phyloP scores from a whole-genome alignment of 495 filamentous ascomycete genomes.

The Hyaloscypha hepaticicola region DNA sequence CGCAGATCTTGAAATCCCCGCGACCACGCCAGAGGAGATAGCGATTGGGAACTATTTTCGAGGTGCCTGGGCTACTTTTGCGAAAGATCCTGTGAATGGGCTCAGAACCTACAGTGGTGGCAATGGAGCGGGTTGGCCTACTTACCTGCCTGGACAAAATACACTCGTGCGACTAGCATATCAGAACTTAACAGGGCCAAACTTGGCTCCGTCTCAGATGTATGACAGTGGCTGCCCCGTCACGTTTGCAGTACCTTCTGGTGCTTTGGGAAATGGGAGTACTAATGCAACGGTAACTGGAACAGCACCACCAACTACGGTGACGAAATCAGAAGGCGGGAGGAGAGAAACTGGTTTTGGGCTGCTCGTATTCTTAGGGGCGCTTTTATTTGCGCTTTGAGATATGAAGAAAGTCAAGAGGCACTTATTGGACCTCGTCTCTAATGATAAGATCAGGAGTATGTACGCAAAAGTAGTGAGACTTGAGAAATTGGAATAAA shows the following conservation, averaged over 20 bases:
- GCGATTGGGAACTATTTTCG: slow-evolving; percentile 39
- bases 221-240: slow-evolving; percentile 35
- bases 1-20: slow-evolving; percentile 29
- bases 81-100: slow-evolving; percentile 45
- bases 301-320: not conserved
- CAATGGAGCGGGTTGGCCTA: slow-evolving; percentile 31
- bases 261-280: not conserved
- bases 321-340: not conserved
- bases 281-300: not conserved
- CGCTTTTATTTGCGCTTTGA: not conserved
- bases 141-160: slow-evolving; percentile 31
- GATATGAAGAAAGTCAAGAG: not conserved
- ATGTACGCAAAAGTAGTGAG: too few relatives aligned
- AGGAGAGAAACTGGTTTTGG: not conserved
- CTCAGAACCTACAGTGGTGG: slow-evolving; percentile 38
- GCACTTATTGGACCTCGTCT: too few relatives aligned
- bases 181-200: slow-evolving; percentile 28
- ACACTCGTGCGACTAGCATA: slow-evolving; percentile 29
- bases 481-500: too few relatives aligned
- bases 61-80: slow-evolving; percentile 50
- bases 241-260: slow-evolving; percentile 24
- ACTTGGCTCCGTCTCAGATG: slow-evolving; percentile 12
- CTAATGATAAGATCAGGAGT: too few relatives aligned
- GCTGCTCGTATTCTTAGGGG: not conserved
- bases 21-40: slow-evolving; percentile 28